Evolutionary conservation across 805 yeast species (phyloP).

Genomic region (Suhomyces pyralidae): DNA sequence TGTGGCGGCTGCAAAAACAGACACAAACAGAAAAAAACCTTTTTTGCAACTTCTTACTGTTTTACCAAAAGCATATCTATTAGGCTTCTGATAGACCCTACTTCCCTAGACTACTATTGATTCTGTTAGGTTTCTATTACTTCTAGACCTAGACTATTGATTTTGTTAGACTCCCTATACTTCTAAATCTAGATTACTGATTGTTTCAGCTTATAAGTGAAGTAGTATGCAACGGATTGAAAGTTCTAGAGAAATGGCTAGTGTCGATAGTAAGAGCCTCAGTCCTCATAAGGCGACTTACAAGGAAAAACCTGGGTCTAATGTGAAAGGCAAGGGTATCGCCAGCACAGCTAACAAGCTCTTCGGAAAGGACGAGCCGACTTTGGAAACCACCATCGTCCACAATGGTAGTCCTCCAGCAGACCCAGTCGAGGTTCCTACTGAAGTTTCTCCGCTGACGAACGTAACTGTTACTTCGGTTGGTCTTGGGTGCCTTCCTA

Average conservation of each 20-base stretch:
- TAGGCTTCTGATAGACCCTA: too few species aligned
- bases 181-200: not conserved
- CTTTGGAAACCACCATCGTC: not conserved
- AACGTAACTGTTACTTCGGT: slow-evolving; percentile 1
- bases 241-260: not conserved
- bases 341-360: not conserved
- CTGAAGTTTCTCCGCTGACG: not conserved
- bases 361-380: not conserved
- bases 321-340: not conserved
- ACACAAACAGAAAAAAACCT: not conserved
- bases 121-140: not conserved
- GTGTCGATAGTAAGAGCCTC: not conserved
- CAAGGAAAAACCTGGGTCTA: not conserved
- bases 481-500: slow-evolving; percentile 28
- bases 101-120: too few species aligned
- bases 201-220: too few species aligned
- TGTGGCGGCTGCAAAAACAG: not conserved
- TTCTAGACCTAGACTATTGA: too few species aligned
- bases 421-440: not conserved
- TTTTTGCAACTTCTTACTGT: not conserved
- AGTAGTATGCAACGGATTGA: not conserved
- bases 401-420: not conserved
- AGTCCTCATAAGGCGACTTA: not conserved
- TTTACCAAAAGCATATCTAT: too few species aligned
- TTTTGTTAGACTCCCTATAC: too few species aligned